Conservation (phyloP, 495 filamentous ascomycete species). For the Aspergillus ostianus region DNA sequence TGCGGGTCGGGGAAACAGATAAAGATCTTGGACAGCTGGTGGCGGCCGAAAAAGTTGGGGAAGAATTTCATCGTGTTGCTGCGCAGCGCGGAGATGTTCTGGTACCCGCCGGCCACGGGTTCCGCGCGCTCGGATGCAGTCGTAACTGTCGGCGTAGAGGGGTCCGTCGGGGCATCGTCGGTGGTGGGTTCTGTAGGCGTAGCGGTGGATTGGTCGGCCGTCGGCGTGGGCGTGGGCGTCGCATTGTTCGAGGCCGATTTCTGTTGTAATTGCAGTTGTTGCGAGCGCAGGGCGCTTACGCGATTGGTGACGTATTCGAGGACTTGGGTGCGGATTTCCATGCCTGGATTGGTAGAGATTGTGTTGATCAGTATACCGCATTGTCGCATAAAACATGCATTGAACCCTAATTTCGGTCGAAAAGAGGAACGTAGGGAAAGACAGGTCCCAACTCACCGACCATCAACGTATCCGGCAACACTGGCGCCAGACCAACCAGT, state of each 20-base stretch:
- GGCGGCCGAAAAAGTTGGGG: constrained; percentile 83
- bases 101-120: constrained; percentile 54
- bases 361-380: no score
- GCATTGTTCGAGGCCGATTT: constrained; percentile 17
- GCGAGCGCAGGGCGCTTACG: constrained; percentile 73
- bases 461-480: constrained; percentile 77
- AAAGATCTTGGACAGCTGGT: constrained; percentile 83
- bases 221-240: constrained; percentile 12
- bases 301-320: constrained; percentile 84
- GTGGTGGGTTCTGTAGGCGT: constrained; percentile 12
- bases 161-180: neutral
- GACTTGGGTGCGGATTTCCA: constrained; percentile 90
- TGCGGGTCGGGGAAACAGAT: constrained; percentile 98
- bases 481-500: constrained; percentile 78
- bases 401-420: no score
- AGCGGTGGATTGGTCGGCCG: constrained; percentile 7
- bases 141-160: neutral
- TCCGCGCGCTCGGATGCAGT: constrained; percentile 10
- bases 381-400: no score
- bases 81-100: constrained; percentile 82
- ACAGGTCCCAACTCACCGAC: constrained; percentile 53
- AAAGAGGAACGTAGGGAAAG: no score
- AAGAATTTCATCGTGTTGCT: constrained; percentile 98
- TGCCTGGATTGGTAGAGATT: constrained; percentile 37
- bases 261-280: constrained; percentile 49